These are phyloP conservation scores for Adansonia digitata DNA, from an alignment of 345 rosid genomes.

Conservation along the genomic window DNA sequence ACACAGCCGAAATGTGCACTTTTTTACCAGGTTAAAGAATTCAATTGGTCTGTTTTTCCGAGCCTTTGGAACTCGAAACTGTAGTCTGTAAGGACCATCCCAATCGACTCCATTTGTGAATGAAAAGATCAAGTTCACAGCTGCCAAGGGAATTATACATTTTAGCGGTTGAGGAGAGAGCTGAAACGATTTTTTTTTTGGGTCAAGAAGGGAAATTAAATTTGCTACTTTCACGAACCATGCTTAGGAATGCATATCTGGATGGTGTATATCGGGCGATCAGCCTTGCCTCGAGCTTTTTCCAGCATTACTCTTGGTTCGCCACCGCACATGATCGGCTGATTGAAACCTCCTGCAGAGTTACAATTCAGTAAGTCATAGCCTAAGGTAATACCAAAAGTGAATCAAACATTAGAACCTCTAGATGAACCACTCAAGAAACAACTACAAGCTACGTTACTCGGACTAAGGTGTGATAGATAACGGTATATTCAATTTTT, in stretches of 20 bases:
- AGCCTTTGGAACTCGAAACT: slow-evolving; percentile 68
- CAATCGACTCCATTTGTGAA: slow-evolving; percentile 87
- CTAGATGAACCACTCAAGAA: not conserved
- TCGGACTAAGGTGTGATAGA: too few relatives aligned
- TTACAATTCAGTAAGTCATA: not conserved
- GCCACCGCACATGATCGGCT: slow-evolving; percentile 93
- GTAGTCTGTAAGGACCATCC: slow-evolving; percentile 91
- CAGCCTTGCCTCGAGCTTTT: slow-evolving; percentile 76
- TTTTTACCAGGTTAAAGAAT: slow-evolving; percentile 63
- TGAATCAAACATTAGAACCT: not conserved
- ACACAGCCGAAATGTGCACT: not conserved
- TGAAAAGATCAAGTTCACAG: slow-evolving; percentile 83
- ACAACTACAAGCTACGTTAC: too few relatives aligned
- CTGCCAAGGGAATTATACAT: slow-evolving; percentile 26
- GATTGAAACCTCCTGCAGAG: slow-evolving; percentile 82
- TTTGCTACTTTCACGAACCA: slow-evolving; percentile 30
- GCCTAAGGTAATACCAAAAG: not conserved
- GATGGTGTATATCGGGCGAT: slow-evolving; percentile 72
- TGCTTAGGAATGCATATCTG: slow-evolving; percentile 87
- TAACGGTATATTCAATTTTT: too few relatives aligned
- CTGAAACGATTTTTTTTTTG: too few relatives aligned
- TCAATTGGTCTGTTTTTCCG: slow-evolving; percentile 66
- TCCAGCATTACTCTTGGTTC: slow-evolving; percentile 84
- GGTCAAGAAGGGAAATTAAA: not conserved
- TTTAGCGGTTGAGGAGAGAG: not conserved